phyloP scores from a whole-genome alignment of 2,329 filamentous ascomycete genomes.

The Xylaria sp. region DNA sequence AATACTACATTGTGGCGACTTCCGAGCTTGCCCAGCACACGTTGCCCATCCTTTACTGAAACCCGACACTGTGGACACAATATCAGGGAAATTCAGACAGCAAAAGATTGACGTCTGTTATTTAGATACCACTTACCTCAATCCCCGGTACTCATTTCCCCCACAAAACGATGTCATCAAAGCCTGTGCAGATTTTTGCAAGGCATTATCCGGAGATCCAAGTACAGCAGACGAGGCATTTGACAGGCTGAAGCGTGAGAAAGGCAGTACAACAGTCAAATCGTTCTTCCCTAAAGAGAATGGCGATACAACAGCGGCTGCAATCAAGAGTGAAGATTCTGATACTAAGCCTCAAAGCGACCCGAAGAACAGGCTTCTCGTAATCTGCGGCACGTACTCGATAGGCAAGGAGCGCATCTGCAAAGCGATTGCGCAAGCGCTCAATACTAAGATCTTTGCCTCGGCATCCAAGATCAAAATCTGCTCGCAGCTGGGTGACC shows the following conservation, averaged over 20 bases:
- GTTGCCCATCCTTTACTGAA: slow-evolving; percentile 83
- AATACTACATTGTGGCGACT: slow-evolving; percentile 95
- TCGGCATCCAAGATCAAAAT: slow-evolving; percentile 85
- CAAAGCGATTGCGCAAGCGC: slow-evolving; percentile 86
- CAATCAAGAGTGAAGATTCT: slow-evolving; percentile 42
- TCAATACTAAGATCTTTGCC: slow-evolving; percentile 90
- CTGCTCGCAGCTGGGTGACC: slow-evolving; percentile 84
- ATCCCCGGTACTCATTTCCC: slow-evolving; percentile 94
- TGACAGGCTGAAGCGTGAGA: slow-evolving; percentile 56
- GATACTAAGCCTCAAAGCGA: slow-evolving; percentile 46
- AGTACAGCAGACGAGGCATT: slow-evolving; percentile 60
- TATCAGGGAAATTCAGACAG: slow-evolving; percentile 77
- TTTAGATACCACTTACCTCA: slow-evolving; percentile 95
- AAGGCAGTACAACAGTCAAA: slow-evolving; percentile 59
- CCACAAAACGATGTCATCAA: slow-evolving; percentile 87
- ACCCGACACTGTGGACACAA: slow-evolving; percentile 76
- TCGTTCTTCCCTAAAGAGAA: slow-evolving; percentile 62
- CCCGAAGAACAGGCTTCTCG: slow-evolving; percentile 76
- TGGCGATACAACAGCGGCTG: slow-evolving; percentile 33
- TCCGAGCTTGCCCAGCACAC: slow-evolving; percentile 88
- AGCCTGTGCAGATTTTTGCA: slow-evolving; percentile 88
- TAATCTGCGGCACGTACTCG: slow-evolving; percentile 95
- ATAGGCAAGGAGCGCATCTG: slow-evolving; percentile 98
- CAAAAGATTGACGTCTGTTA: slow-evolving; percentile 97
- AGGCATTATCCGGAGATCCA: slow-evolving; percentile 76